A percentile compares a stretch with the other conserved stretches of the same genome.
Conservation (phyloP, 441 rosid genomes). For the Bruguiera hainesii region DNA sequence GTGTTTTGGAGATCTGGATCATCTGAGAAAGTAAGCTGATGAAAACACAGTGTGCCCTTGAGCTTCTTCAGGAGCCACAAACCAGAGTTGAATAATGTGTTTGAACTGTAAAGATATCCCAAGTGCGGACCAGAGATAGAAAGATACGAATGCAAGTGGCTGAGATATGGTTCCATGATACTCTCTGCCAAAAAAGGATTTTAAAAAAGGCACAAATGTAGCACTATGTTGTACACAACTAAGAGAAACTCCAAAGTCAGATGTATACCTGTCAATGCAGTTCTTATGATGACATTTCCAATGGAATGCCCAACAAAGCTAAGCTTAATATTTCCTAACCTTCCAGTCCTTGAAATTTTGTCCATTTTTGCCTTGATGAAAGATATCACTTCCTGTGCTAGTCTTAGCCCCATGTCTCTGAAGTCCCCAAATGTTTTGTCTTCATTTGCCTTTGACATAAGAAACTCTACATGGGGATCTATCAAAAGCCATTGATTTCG, state of each 20-base stretch:
- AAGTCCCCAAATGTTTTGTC: conserved; percentile 86
- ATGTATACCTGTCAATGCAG: conserved; percentile 79
- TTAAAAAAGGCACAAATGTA: not conserved
- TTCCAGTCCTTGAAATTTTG: conserved; percentile 54
- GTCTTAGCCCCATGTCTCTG: conserved; percentile 86
- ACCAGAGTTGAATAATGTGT: conserved; percentile 90
- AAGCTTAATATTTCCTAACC: conserved; percentile 56
- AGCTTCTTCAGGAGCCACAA: conserved; percentile 89
- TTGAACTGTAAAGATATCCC: conserved; percentile 92
- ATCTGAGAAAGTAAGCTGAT: conserved; percentile 94
- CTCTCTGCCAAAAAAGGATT: conserved; percentile 43
- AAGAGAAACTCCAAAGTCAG: conserved; percentile 10
- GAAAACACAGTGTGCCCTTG: conserved; percentile 84
- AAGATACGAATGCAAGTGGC: conserved; percentile 61
- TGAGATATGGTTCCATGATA: conserved; percentile 76
- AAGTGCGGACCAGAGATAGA: conserved; percentile 92
- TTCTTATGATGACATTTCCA: conserved; percentile 81
- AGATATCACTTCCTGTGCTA: conserved; percentile 80
- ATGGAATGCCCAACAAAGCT: conserved; percentile 98
- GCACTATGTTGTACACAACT: conserved; percentile 1
- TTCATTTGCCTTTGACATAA: conserved; percentile 91
- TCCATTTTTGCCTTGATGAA: conserved; percentile 78
- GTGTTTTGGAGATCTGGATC: conserved; percentile 71
- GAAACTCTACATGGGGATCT: conserved; percentile 80
- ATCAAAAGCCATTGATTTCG: conserved; percentile 97